These are phyloP conservation scores for Sporisorium iseilematis-ciliati DNA, from an alignment of 1,284 basidiomycete genomes.

Conservation along the genomic window DNA sequence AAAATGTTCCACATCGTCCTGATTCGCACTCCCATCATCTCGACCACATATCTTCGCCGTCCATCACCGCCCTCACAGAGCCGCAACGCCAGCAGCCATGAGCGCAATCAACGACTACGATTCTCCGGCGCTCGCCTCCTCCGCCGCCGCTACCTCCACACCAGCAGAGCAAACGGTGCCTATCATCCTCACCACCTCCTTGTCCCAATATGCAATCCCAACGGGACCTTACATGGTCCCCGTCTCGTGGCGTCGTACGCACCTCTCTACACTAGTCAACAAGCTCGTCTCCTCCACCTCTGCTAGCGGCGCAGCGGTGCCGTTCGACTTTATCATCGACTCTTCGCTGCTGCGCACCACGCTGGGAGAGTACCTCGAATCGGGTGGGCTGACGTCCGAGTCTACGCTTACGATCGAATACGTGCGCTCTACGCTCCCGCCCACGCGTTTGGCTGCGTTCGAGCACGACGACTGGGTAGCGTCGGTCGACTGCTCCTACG, in stretches of 20 bases:
- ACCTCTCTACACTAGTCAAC: constrained; percentile 97
- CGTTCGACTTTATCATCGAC: constrained; percentile 91
- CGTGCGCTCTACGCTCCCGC: constrained; percentile 90
- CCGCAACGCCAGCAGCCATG: constrained; percentile 7
- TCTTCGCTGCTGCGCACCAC: constrained; percentile 80
- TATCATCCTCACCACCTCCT: constrained; percentile 52
- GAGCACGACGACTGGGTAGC: constrained; percentile 96
- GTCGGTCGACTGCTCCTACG: constrained; percentile 74
- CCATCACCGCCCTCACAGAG: not conserved
- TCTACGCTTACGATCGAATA: constrained; percentile 94
- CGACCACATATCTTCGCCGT: not conserved
- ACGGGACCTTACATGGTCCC: constrained; percentile 95
- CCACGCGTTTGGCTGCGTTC: constrained; percentile 82
- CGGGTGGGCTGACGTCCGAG: constrained; percentile 78
- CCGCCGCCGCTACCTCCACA: not conserved
- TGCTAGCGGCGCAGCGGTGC: constrained; percentile 74
- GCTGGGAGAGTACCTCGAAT: constrained; percentile 82
- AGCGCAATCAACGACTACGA: constrained; percentile 34
- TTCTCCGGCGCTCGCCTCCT: constrained; percentile 1
- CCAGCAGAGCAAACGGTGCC: constrained; percentile 45
- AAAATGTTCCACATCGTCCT: constrained; percentile 1
- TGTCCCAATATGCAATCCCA: constrained; percentile 80
- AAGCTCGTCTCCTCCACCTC: constrained; percentile 78
- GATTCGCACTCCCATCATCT: constrained; percentile 10
- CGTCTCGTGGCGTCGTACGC: constrained; percentile 87